Base-by-base conservation (phyloP, 2,329 filamentous ascomycete genomes). In the Monosporascus sp. region DNA sequence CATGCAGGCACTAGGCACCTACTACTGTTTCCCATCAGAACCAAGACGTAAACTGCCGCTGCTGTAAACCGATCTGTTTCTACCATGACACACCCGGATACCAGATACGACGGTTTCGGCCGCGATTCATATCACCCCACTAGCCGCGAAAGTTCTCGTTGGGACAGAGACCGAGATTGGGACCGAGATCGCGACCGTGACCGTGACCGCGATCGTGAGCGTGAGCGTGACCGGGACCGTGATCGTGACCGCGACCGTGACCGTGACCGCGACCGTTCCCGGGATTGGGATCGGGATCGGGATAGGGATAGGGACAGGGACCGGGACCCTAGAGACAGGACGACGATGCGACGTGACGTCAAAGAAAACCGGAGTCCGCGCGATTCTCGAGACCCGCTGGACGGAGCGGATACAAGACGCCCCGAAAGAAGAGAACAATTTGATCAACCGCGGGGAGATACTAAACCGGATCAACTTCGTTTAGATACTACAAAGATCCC, bases 261-360 rank as follows among this genome's bases (percentile, higher is more conserved):
- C 9, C 24, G 37, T 7, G 24, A 25, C 24, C 24, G 24, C 2
- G 24, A 25, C 24, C 24, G 24, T 25, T 42, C 51, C 2, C n/a
- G 63, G 31, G 60, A 54, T 39, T 52, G 54, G 3, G 52, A 67
- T 37, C 54, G 59, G 6, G 60, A 62, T 5, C 54, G 65, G 34
- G 61, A 64, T 1, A 53, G 65, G 41, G 48, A 57, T 9, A 52
- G 53, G 3, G 55, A 59, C 31, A 34, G 31, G 42, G 50, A 20
- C 54, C 48, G n/a, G 34, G 52, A 34, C 9, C 11, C 31, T 14
- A 34, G 31, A 14, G 31, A 34, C 9, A 57, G 55, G 37, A 50
- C 48, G 17, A 34, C 54, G 18, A 44, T 20, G 15, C 52, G 48
- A 38, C 57, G 53, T 42, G 57, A 62, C 48, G 54, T 55, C 9